A percentile compares a stretch with the other conserved stretches of the same genome.
Evolutionary conservation across 306 rosid genomes (phyloP).

Genomic region (Bauhinia variegata): DNA sequence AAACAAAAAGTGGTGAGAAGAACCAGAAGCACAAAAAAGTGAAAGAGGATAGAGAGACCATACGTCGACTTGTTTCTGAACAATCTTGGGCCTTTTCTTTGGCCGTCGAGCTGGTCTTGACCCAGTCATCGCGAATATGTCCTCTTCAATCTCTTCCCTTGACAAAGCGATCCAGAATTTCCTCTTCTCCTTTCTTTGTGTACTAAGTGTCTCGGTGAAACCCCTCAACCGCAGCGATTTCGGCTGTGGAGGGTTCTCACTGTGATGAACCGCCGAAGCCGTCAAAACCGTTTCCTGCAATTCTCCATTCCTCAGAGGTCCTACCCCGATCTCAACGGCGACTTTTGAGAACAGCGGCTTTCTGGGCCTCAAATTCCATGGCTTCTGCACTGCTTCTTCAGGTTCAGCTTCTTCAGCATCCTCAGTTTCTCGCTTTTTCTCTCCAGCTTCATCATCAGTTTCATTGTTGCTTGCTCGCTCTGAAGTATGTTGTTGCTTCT

Average conservation of each 20-base stretch:
- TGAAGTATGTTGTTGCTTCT: constrained; percentile 20
- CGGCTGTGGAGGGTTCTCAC: constrained; percentile 53
- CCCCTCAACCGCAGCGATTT: constrained; percentile 86
- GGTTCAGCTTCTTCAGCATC: constrained; percentile 43
- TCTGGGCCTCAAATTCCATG: constrained; percentile 81
- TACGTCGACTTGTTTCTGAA: constrained; percentile 95
- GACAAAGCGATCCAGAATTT: constrained; percentile 96
- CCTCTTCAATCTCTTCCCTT: constrained; percentile 92
- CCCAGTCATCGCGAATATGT: constrained; percentile 86
- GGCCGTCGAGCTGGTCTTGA: constrained; percentile 88
- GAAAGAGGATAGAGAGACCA: constrained; percentile 3
- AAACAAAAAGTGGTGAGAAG: neutral
- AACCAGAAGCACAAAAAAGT: neutral
- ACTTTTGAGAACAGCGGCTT: constrained; percentile 50
- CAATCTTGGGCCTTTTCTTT: constrained; percentile 78
- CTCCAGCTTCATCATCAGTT: constrained; percentile 50
- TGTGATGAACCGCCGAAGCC: constrained; percentile 32
- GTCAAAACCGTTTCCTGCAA: constrained; percentile 45
- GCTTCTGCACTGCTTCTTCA: constrained; percentile 52
- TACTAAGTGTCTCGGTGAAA: constrained; percentile 47
- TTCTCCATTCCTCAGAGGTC: constrained; percentile 50
- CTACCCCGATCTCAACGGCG: constrained; percentile 43
- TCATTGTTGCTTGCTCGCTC: constrained; percentile 38
- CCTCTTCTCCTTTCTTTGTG: constrained; percentile 83
- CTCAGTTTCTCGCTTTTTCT: constrained; percentile 37